Base-by-base conservation (phyloP, 495 filamentous ascomycete species). In the Aspergillus ellipticus region DNA sequence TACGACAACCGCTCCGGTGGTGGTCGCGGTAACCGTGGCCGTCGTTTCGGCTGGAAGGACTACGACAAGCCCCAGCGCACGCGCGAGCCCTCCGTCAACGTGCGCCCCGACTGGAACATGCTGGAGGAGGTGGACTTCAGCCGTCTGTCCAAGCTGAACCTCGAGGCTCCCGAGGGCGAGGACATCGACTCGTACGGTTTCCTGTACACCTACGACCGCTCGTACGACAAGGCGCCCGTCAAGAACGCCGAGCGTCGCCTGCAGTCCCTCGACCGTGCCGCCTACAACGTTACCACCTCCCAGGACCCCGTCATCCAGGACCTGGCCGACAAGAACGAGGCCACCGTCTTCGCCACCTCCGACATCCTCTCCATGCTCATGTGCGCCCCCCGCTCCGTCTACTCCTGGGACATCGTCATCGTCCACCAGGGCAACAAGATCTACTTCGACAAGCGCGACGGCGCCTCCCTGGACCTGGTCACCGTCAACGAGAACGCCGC, bases 401-500 rank as follows among this genome's bases (percentile, higher is more conserved):
- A 97, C 80, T 90, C 92, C 11, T 98, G 94, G 94, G 94, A 98
- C 73, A 85, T 98, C 56, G 88, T 98, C 66, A 93, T 98, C 58
- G 74, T 88, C 50, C 83, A 87, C 62, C 89, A 93, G 68, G 90
- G 88, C 68, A 89, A 91, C 85, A 97, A 97, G 82, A 82, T 98
- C 72, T 98, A 88, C 82, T 87, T 98, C 60, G 94, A 98, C 82
- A 98, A 98, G 84, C 89, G 94, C 53, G 92, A 96, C 53, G 89
- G 89, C 54, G 88, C 90, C 35, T 87, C 86, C 13, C 79, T 98
- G n/a, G 94, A 98, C 76, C 88, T 96, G 80, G 91, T 97, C 42
- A 96, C 90, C 0, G 94, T 97, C 63, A 98, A 98, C 76, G 94
- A 98, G 77, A 98, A 98, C 71, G 94, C 94, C n/a, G 87, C 88